Evolutionary conservation across 345 rosid genomes (phyloP).

Genomic region (Syzygium jambos): DNA sequence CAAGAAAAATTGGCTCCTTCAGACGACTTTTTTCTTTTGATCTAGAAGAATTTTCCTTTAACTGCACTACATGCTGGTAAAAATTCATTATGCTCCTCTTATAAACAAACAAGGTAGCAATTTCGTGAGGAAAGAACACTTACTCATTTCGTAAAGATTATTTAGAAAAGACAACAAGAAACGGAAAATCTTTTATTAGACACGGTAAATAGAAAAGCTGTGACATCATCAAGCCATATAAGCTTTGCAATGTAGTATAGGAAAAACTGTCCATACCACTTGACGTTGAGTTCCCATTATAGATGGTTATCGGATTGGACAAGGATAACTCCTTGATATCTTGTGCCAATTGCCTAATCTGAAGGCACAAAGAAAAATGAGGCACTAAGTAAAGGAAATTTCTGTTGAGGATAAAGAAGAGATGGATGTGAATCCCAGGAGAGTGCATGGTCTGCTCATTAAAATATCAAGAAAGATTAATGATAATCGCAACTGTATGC

Average conservation of each 20-base stretch:
- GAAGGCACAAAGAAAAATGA: constrained; percentile 1
- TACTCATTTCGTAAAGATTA: not conserved
- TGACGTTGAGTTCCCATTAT: constrained; percentile 49
- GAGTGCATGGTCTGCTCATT: not conserved
- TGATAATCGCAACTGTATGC: not conserved
- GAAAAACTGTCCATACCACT: constrained; percentile 9
- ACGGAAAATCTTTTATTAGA: not conserved
- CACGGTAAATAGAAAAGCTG: not conserved
- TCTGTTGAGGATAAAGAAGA: not conserved
- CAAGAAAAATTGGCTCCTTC: not conserved
- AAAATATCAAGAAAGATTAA: not conserved
- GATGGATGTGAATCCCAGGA: not conserved
- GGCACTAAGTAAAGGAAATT: not conserved
- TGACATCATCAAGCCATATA: not conserved
- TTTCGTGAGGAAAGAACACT: not conserved
- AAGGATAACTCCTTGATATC: constrained; percentile 80
- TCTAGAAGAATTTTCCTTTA: not conserved
- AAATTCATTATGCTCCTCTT: not conserved
- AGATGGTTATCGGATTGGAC: constrained; percentile 67
- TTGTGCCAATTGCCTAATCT: constrained; percentile 79
- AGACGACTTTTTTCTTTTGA: not conserved
- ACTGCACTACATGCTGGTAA: not conserved
- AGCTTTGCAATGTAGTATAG: not conserved
- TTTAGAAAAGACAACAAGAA: not conserved
- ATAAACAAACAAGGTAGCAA: not conserved